Evolutionary conservation across 1,284 basidiomycete genomes (phyloP).

Genomic region (Wolfiporia cocos): DNA sequence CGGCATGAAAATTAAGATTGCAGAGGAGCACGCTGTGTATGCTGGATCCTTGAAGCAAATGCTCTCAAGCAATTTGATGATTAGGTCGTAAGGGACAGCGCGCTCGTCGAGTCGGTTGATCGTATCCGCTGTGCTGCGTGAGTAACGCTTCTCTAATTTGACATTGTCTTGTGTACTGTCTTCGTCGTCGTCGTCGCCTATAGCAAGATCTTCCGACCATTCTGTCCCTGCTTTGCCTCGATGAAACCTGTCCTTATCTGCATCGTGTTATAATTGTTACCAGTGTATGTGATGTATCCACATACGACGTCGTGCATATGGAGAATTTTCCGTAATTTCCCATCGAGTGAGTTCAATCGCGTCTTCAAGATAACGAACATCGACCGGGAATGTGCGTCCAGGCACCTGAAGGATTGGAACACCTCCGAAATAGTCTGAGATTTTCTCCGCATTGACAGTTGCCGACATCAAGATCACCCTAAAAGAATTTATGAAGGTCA

Average conservation of each 20-base stretch:
- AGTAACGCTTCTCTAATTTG: constrained; percentile 71
- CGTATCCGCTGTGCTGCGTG: constrained; percentile 67
- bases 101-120: constrained; percentile 89
- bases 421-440: constrained; percentile 88
- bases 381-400: constrained; percentile 96
- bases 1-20: constrained; percentile 92
- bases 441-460: constrained; percentile 92
- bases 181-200: constrained; percentile 68
- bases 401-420: constrained; percentile 90
- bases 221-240: constrained; percentile 58
- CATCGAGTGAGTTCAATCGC: constrained; percentile 87
- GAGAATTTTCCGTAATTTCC: constrained; percentile 79
- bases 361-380: constrained; percentile 87
- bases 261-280: constrained; percentile 12
- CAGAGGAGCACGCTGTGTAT: constrained; percentile 64
- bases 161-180: constrained; percentile 45
- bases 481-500: constrained; percentile 1
- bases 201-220: constrained; percentile 67
- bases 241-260: constrained; percentile 59
- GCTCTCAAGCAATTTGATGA: constrained; percentile 79
- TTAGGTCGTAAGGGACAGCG: constrained; percentile 86
- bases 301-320: constrained; percentile 72
- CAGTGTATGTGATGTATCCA: background rate
- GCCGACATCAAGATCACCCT: constrained; percentile 98
- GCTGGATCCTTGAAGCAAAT: constrained; percentile 72